Base-by-base conservation (phyloP, 495 filamentous ascomycete species). In the Neurospora sp. region DNA sequence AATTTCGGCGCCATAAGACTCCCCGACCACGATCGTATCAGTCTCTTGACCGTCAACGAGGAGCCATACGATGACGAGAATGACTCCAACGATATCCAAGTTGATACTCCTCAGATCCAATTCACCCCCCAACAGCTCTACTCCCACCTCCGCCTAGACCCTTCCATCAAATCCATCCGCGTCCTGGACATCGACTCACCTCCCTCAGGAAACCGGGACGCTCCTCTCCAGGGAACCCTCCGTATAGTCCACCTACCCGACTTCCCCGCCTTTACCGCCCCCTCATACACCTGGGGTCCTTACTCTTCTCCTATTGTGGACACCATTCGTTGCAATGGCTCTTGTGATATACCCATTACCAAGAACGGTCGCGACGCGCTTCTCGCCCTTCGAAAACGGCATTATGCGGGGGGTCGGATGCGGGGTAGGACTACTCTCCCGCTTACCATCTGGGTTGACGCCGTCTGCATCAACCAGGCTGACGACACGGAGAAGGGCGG, bases 241-340 rank as follows among this genome's bases (percentile, higher is more conserved):
- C 44, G 31, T 4, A 40, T 75, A 10, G 74, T 68, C 44, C 38
- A 40, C 5, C 74, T 75, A 16, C 48, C 70, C 20, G 71, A 75
- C 20, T 68, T 73, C 40, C 74, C 72, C 53, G 40, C 27, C 9
- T 75, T 68, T 59, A 74, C 75, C 16, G 75, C 75, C 44, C 69
- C 75, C 69, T 77, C 75, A 3, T 77, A 77, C 69, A 72, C 71
- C 31, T 77, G 75, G 75, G 74, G 75, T 31, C 27, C 53, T 31
- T 61, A 61, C 53, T 61, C 53, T 61, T 61, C 22, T 61, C 53
- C 53, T 31, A 10, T 14, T 6, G 53, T 61, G 20, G 22, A 61
- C 53, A 61, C 53, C 22, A 61, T 61, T 22, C 53, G 53, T 14
- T 61, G 22, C 27, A 61, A 61, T 31, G 12, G 12, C 20, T 61